Evolutionary conservation across 192 early-diverging fungal genomes (phyloP).

Genomic region (Gigaspora rosea): DNA sequence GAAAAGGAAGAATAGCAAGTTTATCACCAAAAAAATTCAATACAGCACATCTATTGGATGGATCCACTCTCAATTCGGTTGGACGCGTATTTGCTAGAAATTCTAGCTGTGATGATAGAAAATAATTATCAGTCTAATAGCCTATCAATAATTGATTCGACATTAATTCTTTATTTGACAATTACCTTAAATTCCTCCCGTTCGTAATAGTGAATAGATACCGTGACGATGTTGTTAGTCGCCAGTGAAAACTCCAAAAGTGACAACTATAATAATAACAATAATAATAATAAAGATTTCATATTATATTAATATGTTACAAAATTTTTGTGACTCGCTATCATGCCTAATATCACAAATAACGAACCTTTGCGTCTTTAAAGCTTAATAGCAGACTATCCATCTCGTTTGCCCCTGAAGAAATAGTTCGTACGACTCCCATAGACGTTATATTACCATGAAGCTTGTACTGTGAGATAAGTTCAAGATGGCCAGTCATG

Average conservation of each 20-base stretch:
- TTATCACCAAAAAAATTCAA: conserved; percentile 87
- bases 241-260: conserved; percentile 81
- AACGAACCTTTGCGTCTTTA: conserved; percentile 78
- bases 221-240: conserved; percentile 78
- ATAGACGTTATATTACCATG: conserved; percentile 72
- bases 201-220: conserved; percentile 97
- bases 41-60: conserved; percentile 84
- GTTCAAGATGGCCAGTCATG: conserved; percentile 61
- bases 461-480: conserved; percentile 64
- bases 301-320: conserved; percentile 22
- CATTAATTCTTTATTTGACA: background rate
- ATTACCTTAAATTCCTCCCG: conserved; percentile 81
- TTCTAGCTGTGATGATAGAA: conserved; percentile 53
- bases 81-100: conserved; percentile 61
- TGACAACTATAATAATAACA: conserved; percentile 71
- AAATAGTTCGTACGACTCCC: conserved; percentile 67
- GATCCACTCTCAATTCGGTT: conserved; percentile 76
- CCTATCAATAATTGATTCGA: background rate
- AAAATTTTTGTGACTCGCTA: background rate
- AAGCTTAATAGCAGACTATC: conserved; percentile 80
- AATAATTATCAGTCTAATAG: background rate
- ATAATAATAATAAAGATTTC: conserved; percentile 22
- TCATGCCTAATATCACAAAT: background rate
- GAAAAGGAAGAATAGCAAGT: conserved; percentile 87
- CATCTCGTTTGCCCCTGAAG: conserved; percentile 61